Evolutionary conservation across 202 grass and related monocot species (phyloP).

Genomic region (Hordeum pubiflorum): DNA sequence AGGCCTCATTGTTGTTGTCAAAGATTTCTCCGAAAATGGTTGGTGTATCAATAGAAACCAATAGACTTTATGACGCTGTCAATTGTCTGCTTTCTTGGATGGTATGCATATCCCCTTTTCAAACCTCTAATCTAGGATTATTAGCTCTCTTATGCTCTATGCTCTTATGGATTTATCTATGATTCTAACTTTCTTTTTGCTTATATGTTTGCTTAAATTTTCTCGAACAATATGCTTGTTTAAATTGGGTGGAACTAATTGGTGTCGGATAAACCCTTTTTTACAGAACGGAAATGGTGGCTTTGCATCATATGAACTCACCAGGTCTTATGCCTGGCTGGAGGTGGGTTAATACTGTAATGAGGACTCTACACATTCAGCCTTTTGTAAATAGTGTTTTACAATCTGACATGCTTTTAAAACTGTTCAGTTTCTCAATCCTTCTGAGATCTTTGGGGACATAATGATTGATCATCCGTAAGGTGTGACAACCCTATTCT

Average conservation of each 20-base stretch:
- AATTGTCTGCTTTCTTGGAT: slow-evolving; percentile 75
- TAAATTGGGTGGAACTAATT: background rate
- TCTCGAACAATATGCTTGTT: background rate
- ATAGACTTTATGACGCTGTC: slow-evolving; percentile 66
- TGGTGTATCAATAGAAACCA: slow-evolving; percentile 40
- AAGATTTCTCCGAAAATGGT: slow-evolving; percentile 68
- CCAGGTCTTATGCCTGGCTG: slow-evolving; percentile 81
- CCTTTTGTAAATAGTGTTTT: background rate
- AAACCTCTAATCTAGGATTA: background rate
- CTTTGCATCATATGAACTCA: slow-evolving; percentile 80
- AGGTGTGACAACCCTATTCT: slow-evolving; percentile 31
- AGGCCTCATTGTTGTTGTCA: slow-evolving; percentile 70
- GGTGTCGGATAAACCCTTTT: background rate
- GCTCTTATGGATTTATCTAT: background rate
- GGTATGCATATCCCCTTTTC: slow-evolving; percentile 29
- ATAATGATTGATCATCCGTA: slow-evolving; percentile 95
- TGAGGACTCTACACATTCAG: background rate
- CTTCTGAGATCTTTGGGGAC: slow-evolving; percentile 76
- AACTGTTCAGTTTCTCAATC: slow-evolving; percentile 69
- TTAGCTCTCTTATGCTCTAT: background rate
- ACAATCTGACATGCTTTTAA: background rate
- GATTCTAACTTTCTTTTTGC: background rate
- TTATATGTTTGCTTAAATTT: background rate
- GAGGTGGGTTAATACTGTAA: slow-evolving; percentile 39
- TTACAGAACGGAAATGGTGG: slow-evolving; percentile 78